Percentiles rank a stretch among this genome's conserved stretches.
These are phyloP conservation scores for Colletotrichum brevisporum DNA, from an alignment of 2,329 filamentous ascomycete species.

Conservation along the genomic window DNA sequence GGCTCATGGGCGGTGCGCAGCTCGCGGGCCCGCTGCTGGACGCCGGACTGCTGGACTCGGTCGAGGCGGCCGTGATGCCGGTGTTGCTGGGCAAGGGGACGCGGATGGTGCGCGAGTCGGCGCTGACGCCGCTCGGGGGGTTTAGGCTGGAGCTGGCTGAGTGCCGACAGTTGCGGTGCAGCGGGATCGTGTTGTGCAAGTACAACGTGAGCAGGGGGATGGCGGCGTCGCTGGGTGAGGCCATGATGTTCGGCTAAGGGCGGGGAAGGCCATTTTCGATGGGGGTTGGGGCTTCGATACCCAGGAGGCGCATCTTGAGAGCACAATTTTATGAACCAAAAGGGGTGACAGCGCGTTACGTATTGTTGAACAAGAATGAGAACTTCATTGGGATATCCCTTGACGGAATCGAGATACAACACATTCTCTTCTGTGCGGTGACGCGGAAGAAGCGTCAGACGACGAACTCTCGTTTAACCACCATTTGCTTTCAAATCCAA, in stretches of 20 bases:
- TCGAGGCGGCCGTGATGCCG: conserved; percentile 50
- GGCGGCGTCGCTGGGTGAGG: conserved; percentile 28
- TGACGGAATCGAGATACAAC: too few species aligned
- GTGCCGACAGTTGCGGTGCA: conserved; percentile 37
- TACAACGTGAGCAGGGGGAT: conserved; percentile 28
- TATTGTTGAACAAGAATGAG: too few species aligned
- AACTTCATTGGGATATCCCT: too few species aligned
- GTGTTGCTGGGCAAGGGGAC: conserved; percentile 45
- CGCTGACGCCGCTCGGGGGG: not conserved
- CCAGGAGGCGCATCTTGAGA: not conserved
- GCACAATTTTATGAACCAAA: not conserved
- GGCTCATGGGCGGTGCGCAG: conserved; percentile 54
- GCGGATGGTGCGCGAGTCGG: conserved; percentile 42
- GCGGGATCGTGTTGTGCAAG: conserved; percentile 44
- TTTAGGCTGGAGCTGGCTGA: conserved; percentile 36
- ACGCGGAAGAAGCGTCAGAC: too few species aligned
- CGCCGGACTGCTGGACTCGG: conserved; percentile 48
- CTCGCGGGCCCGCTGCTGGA: conserved; percentile 48
- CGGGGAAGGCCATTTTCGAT: too few species aligned
- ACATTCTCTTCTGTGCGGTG: too few species aligned
- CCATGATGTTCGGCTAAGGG: conserved; percentile 4
- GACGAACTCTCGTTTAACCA: too few species aligned
- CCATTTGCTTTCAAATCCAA: too few species aligned
- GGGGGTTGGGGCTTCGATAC: not conserved
- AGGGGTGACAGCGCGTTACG: too few species aligned